Evolutionary conservation across 495 filamentous ascomycete species (phyloP).

Genomic region (Durotheca rogersii): DNA sequence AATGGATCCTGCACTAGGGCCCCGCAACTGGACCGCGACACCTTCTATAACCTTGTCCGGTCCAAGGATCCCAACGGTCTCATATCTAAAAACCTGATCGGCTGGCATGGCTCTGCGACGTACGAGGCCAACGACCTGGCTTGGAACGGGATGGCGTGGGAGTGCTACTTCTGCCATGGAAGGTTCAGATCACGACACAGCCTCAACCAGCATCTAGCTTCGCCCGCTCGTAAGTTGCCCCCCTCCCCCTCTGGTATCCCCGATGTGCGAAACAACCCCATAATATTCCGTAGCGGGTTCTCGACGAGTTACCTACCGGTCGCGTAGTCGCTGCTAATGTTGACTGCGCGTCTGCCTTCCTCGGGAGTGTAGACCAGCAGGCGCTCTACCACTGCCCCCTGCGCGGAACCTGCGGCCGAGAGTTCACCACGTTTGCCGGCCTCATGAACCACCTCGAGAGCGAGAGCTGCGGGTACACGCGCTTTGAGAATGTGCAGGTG

Average conservation of each 20-base stretch:
- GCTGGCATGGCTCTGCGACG: conserved; percentile 4
- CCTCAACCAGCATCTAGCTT: conserved; percentile 35
- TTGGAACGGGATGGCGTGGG: conserved; percentile 26
- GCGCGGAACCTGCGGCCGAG: conserved; percentile 35
- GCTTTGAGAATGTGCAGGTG: conserved; percentile 49
- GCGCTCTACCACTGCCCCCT: conserved; percentile 58
- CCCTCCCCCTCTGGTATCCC: too few species aligned
- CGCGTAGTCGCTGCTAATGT: not conserved
- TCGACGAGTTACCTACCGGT: too few species aligned
- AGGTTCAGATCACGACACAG: not conserved
- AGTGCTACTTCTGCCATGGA: conserved; percentile 34
- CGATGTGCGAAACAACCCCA: too few species aligned
- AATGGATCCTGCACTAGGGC: conserved; percentile 23
- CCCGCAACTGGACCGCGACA: conserved; percentile 20
- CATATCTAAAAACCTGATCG: conserved; percentile 29
- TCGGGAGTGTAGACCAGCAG: conserved; percentile 39
- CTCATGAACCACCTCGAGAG: conserved; percentile 60
- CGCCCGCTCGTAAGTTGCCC: conserved; percentile 23
- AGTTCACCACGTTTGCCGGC: conserved; percentile 51
- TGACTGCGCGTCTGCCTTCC: too few species aligned
- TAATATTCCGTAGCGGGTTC: too few species aligned
- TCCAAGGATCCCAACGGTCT: not conserved
- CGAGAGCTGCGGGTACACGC: conserved; percentile 50
- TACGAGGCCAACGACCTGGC: conserved; percentile 18
- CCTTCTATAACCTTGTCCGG: conserved; percentile 17